Conservation (phyloP, 2,329 filamentous ascomycete genomes). For the Colletotrichum brevisporum region DNA sequence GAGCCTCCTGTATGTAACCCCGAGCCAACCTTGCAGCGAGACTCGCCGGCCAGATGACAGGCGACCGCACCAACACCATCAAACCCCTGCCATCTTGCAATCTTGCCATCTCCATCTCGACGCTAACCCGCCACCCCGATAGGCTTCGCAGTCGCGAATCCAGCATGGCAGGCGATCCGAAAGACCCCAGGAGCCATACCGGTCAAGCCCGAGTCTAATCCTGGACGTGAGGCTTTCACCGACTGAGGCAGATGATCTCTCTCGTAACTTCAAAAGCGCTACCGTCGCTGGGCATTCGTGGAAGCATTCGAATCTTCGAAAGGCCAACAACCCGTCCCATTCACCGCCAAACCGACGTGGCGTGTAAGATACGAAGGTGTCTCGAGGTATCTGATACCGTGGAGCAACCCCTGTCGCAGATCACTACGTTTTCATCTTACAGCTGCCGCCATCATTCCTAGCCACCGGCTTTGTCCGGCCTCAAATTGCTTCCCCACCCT, state of each 20-base stretch:
- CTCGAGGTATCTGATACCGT: not conserved
- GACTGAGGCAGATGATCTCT: not conserved
- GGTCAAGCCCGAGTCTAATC: no score
- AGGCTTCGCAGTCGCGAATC: no score
- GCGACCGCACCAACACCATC: slow-evolving; percentile 11
- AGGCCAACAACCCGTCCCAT: not conserved
- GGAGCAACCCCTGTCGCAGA: not conserved
- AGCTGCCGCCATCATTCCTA: not conserved
- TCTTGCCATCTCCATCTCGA: not conserved
- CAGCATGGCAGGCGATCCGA: no score
- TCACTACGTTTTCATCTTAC: not conserved
- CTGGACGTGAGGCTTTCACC: not conserved
- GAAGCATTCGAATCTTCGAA: not conserved
- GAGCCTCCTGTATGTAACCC: no score
- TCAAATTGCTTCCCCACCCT: not conserved
- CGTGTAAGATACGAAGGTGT: not conserved
- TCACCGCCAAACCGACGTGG: not conserved
- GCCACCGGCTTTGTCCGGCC: not conserved
- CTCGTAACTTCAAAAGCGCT: not conserved
- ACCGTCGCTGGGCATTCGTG: not conserved
- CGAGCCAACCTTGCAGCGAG: no score
- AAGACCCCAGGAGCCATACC: no score
- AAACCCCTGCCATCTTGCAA: not conserved
- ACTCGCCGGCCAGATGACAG: not conserved
- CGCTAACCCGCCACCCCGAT: no score